Base-by-base conservation (phyloP, 1,139 yeast genomes). In the Blastobotrys apis region DNA sequence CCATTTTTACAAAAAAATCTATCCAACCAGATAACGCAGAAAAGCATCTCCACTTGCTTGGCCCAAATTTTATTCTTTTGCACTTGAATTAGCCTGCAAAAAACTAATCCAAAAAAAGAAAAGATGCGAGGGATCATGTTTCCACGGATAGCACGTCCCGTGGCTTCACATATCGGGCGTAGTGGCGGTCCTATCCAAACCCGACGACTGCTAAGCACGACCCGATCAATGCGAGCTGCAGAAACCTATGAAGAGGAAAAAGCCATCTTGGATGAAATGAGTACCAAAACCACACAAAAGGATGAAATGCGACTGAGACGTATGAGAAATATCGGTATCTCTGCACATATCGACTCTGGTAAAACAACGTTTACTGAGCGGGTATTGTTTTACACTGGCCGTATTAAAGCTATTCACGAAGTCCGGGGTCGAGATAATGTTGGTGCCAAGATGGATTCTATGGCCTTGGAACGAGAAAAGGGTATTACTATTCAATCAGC, bases 401-500 rank as follows among this genome's bases (percentile, higher is more conserved):
- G 98, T 64, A 94, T 94, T 66, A 88, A 90, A 65, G 95, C 95
- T 22, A 94, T 92, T 59, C 99, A 92, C 64, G 99, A 92, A 67
- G 99, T 92, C 10, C 78, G 98, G 66, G 99, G 99, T 41, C 80
- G 94, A 60, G 99, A 92, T 66, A 81, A 90, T 55, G 97, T 92
- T 48, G 99, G 99, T 48, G 99, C 99, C 48, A 92, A 88, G 69
- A 92, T 92, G 95, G 99, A 92, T 63, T 88, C 90, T 53, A 87
- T 92, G 94, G 98, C 92, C 57, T 77, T 92, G 56, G 98, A 92
- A 69, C 79, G 98, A 65, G 97, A 90, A 69, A 86, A 94, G 63
- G 98, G 98, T 64, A 92, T 92, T 58, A 92, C 98, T 45, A 92
- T 92, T 64, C 98, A 92, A 69, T 87, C 97, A 48, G 98, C 98